These are phyloP conservation scores for Avena eriantha DNA, from an alignment of 176 grass and related monocot genomes.

Conservation along the genomic window DNA sequence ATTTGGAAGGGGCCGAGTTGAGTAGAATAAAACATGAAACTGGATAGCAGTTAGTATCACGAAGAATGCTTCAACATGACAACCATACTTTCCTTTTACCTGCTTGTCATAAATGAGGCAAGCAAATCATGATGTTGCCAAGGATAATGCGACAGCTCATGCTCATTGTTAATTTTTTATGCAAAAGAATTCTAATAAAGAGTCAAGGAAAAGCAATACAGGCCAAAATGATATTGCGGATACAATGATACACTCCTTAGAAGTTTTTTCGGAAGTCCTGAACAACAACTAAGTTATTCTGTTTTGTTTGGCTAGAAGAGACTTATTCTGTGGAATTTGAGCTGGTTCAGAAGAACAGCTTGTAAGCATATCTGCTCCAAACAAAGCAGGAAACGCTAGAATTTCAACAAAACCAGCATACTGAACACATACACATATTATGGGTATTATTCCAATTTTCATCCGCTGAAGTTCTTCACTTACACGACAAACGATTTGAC, in stretches of 20 bases:
- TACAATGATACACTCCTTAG: not conserved
- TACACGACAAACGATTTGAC: conserved; percentile 49
- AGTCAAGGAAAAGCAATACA: not conserved
- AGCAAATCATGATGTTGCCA: conserved; percentile 25
- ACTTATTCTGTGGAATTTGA: conserved; percentile 5
- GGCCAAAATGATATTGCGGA: not conserved
- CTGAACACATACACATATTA: not conserved
- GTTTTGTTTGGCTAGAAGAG: not conserved
- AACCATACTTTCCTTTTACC: conserved; percentile 85
- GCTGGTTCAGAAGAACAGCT: not conserved
- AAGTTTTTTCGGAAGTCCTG: conserved; percentile 2
- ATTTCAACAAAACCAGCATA: conserved; percentile 12
- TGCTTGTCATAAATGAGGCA: conserved; percentile 43
- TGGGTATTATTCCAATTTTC: conserved; percentile 42
- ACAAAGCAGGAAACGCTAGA: not conserved
- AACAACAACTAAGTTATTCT: conserved; percentile 12
- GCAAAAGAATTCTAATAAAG: not conserved
- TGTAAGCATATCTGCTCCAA: not conserved
- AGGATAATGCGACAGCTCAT: conserved; percentile 8
- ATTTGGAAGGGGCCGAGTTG: conserved; percentile 93
- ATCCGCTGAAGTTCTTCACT: conserved; percentile 84
- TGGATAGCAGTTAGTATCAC: conserved; percentile 73
- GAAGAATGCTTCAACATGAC: conserved; percentile 82
- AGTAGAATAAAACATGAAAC: conserved; percentile 94
- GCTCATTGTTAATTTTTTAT: not conserved